phyloP scores from a whole-genome alignment of 192 early-diverging fungal species.

The Entomortierella lignicola region DNA sequence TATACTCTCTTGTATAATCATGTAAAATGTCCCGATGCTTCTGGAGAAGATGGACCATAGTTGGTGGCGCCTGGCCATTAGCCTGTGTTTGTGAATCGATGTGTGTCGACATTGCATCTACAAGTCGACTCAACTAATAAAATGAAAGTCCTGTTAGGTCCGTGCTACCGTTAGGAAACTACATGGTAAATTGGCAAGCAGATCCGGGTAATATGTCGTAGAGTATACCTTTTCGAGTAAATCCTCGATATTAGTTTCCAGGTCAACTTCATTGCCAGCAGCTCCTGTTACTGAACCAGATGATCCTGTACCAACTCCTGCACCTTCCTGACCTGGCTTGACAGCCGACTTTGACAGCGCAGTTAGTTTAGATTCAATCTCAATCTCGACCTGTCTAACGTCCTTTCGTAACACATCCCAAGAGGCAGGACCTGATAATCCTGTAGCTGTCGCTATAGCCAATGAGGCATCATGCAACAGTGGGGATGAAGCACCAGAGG shows the following conservation, averaged over 20 bases:
- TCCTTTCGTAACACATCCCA: constrained; percentile 81
- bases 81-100: constrained; percentile 63
- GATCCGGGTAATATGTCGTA: not conserved
- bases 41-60: constrained; percentile 79
- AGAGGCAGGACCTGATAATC: constrained; percentile 11
- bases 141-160: constrained; percentile 1
- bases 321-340: constrained; percentile 13
- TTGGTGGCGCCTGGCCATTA: constrained; percentile 64
- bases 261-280: constrained; percentile 34
- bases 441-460: constrained; percentile 43
- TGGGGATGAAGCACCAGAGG: not conserved
- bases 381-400: constrained; percentile 77
- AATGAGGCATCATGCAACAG: constrained; percentile 30
- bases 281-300: not conserved
- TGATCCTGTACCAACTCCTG: constrained; percentile 25
- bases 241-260: constrained; percentile 71
- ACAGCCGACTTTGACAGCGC: constrained; percentile 63
- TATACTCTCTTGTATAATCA: constrained; percentile 83
- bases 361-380: constrained; percentile 74
- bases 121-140: constrained; percentile 64
- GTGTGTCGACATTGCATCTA: constrained; percentile 72
- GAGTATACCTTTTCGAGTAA: constrained; percentile 68
- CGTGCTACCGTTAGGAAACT: not conserved
- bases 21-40: constrained; percentile 82
- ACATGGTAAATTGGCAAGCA: not conserved